These are phyloP conservation scores for Colletotrichum sp. DNA, from an alignment of 2,329 filamentous ascomycete genomes.

Conservation along the genomic window DNA sequence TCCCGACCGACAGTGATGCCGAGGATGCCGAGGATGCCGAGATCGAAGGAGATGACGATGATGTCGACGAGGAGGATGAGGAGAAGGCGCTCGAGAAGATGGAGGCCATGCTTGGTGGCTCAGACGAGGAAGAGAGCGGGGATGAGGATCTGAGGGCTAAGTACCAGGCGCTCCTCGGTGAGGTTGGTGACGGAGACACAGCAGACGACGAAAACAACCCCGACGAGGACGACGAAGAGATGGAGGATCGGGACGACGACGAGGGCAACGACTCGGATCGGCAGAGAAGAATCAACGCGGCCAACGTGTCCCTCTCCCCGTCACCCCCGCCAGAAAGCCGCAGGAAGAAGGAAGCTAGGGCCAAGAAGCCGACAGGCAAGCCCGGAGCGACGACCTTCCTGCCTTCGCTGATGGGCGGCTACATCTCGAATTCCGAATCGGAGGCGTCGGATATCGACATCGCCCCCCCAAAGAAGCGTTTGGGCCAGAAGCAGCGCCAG, in stretches of 20 bases:
- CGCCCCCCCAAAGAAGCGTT: constrained; percentile 72
- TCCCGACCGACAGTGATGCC: constrained; percentile 22
- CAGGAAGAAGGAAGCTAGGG: constrained; percentile 34
- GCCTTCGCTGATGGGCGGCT: constrained; percentile 79
- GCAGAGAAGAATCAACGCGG: constrained; percentile 26
- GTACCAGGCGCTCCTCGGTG: constrained; percentile 50
- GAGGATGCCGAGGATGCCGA: background rate
- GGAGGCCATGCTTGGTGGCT: constrained; percentile 50
- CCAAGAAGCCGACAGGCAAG: constrained; percentile 7
- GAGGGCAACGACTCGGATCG: constrained; percentile 22
- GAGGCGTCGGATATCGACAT: constrained; percentile 68
- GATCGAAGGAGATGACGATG: constrained; percentile 34
- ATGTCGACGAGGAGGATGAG: constrained; percentile 28
- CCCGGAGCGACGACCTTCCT: constrained; percentile 65
- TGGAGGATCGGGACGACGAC: constrained; percentile 36
- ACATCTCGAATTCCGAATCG: constrained; percentile 77
- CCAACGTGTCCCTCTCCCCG: constrained; percentile 29
- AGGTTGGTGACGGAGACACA: constrained; percentile 43
- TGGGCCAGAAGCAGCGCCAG: constrained; percentile 79
- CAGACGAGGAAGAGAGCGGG: constrained; percentile 43
- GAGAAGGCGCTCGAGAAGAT: constrained; percentile 48
- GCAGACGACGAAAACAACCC: constrained; percentile 37
- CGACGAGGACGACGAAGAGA: constrained; percentile 25
- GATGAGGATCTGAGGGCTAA: constrained; percentile 44
- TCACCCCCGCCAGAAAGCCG: constrained; percentile 34